These are phyloP conservation scores for Lipomyces lipofer DNA, from an alignment of 805 yeast species.

Conservation along the genomic window DNA sequence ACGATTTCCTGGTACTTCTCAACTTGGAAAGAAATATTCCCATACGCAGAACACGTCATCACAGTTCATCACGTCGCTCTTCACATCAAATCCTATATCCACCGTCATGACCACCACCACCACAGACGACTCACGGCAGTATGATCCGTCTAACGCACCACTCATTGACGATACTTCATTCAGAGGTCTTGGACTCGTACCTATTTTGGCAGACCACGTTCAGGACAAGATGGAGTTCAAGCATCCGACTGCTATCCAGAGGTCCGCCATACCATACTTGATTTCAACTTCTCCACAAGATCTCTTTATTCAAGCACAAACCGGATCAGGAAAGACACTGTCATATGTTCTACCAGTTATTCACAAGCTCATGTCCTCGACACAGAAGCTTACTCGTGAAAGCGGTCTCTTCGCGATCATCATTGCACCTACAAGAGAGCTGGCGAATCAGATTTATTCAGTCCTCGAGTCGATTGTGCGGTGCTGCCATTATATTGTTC, in stretches of 20 bases:
- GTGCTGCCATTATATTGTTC: constrained; percentile 85
- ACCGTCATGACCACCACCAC: constrained; percentile 37
- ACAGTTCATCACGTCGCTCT: constrained; percentile 68
- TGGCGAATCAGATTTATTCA: constrained; percentile 84
- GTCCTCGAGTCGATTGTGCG: constrained; percentile 68
- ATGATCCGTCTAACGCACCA: constrained; percentile 84
- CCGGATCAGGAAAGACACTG: constrained; percentile 97
- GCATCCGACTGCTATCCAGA: constrained; percentile 83
- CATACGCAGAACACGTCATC: too few relatives aligned
- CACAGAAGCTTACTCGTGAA: constrained; percentile 50
- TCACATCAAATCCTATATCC: constrained; percentile 63
- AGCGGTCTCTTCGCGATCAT: constrained; percentile 88
- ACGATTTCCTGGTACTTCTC: too few relatives aligned
- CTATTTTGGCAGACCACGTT: constrained; percentile 54
- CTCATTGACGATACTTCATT: constrained; percentile 64
- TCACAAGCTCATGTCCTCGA: constrained; percentile 63
- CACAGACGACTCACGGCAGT: constrained; percentile 22
- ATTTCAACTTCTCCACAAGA: constrained; percentile 50
- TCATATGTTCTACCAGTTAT: constrained; percentile 84
- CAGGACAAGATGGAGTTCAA: constrained; percentile 50
- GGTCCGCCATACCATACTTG: constrained; percentile 69
- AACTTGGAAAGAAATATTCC: too few relatives aligned
- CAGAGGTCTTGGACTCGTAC: constrained; percentile 66
- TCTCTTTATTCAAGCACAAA: constrained; percentile 90
- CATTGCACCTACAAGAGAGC: constrained; percentile 91